These are phyloP conservation scores for Galeopsis tetrahit DNA, from an alignment of 257 asterid species.

Conservation along the genomic window DNA sequence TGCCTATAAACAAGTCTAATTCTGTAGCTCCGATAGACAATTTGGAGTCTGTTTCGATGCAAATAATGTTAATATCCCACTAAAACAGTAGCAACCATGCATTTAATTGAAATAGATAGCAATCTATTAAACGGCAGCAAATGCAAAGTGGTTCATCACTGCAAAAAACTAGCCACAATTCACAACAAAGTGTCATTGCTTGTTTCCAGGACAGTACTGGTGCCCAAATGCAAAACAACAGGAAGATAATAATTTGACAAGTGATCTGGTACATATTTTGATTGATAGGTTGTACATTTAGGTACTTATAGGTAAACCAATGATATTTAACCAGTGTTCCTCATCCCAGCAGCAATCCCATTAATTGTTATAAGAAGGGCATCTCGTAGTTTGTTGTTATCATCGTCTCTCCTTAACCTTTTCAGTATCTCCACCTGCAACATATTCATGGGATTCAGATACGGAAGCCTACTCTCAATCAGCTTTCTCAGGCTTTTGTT, in stretches of 20 bases:
- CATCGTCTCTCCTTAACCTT: slow-evolving; percentile 74
- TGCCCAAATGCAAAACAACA: slow-evolving; percentile 1
- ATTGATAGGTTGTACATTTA: slow-evolving; percentile 1
- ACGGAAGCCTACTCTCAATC: slow-evolving; percentile 94
- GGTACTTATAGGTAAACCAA: neutral
- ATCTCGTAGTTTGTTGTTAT: slow-evolving; percentile 76
- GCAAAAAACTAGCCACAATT: neutral
- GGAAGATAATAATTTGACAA: neutral
- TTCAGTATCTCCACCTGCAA: slow-evolving; percentile 93
- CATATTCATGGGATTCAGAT: slow-evolving; percentile 89
- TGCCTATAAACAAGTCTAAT: neutral
- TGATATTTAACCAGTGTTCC: slow-evolving; percentile 73
- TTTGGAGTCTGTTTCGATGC: slow-evolving; percentile 9
- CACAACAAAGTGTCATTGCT: neutral
- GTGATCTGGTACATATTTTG: neutral
- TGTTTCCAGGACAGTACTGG: neutral
- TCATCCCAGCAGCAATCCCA: slow-evolving; percentile 99
- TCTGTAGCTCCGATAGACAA: slow-evolving; percentile 2
- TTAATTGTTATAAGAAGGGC: slow-evolving; percentile 86
- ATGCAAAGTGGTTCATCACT: slow-evolving; percentile 17
- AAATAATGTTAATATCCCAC: neutral
- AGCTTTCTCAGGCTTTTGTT: slow-evolving; percentile 70
- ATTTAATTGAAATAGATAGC: neutral
- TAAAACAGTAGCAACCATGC: neutral
- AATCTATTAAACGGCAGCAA: neutral